These are phyloP conservation scores for Pythium apleroticum DNA, from an alignment of 352 stramenopile species.

Conservation along the genomic window DNA sequence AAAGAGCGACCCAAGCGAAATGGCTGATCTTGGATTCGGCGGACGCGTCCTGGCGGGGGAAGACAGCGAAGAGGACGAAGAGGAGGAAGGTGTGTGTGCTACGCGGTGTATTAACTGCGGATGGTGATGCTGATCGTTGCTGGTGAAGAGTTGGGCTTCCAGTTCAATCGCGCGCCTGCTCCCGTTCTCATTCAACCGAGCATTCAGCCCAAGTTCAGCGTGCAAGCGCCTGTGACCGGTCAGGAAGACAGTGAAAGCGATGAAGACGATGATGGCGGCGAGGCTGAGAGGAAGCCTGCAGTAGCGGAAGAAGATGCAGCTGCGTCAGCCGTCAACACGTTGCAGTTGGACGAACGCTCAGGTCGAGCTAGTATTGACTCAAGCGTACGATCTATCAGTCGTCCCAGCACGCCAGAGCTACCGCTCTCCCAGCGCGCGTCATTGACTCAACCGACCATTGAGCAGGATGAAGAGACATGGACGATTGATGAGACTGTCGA, in stretches of 20 bases:
- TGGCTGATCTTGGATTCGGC: conserved; percentile 52
- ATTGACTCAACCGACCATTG: not conserved
- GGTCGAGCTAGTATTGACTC: conserved; percentile 19
- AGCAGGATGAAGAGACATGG: conserved; percentile 29
- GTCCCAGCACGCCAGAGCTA: conserved; percentile 16
- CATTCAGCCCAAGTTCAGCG: conserved; percentile 21
- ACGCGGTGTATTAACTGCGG: not conserved
- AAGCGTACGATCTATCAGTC: conserved; percentile 14
- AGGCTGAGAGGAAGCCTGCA: not conserved
- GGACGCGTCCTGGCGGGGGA: conserved; percentile 72
- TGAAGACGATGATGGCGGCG: conserved; percentile 17
- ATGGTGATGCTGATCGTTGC: conserved; percentile 4
- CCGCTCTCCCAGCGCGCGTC: not conserved
- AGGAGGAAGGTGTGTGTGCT: conserved; percentile 45
- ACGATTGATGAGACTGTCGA: conserved; percentile 40
- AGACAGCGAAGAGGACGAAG: conserved; percentile 75
- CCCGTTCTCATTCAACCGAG: conserved; percentile 6
- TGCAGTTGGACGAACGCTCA: not conserved
- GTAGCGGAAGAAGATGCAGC: not conserved
- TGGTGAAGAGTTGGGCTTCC: conserved; percentile 22
- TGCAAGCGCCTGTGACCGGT: conserved; percentile 10
- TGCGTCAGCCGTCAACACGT: not conserved
- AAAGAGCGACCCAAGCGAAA: conserved; percentile 20
- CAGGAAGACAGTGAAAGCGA: conserved; percentile 32
- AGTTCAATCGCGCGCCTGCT: conserved; percentile 7